Conservation (phyloP, 2,329 filamentous ascomycete genomes). For the Alternaria conjuncta region DNA sequence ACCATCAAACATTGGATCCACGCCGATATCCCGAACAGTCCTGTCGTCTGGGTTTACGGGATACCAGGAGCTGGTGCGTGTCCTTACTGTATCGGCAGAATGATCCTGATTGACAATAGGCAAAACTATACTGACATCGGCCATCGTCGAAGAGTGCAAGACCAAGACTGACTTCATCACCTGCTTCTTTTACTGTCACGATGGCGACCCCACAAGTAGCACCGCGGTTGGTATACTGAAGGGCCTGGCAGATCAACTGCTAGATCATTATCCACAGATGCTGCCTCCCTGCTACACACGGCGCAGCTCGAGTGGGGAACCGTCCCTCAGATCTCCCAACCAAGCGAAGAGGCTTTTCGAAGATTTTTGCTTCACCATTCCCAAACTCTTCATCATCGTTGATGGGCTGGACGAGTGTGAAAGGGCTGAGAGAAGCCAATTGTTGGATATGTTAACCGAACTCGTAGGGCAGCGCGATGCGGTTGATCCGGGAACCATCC, state of each 20-base stretch:
- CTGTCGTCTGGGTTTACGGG: not conserved
- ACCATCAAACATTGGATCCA: not conserved
- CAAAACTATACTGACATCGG: not conserved
- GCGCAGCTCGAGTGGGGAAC: not conserved
- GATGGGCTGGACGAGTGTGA: not conserved
- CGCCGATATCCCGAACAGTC: not conserved
- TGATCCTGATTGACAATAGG: not conserved
- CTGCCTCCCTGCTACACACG: not conserved
- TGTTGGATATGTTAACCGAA: not conserved
- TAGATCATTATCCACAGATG: not conserved
- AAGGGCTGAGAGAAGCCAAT: not conserved
- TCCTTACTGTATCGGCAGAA: accelerated
- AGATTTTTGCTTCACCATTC: not conserved
- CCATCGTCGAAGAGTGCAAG: not conserved
- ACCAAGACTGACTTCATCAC: not conserved
- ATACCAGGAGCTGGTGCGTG: not conserved
- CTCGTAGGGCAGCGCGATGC: not conserved
- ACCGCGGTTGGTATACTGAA: not conserved
- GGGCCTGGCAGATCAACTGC: not conserved
- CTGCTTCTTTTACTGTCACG: not conserved
- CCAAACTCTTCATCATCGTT: not conserved
- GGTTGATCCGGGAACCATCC: not conserved
- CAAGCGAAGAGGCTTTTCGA: not conserved
- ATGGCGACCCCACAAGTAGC: not conserved
- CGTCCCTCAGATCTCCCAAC: not conserved